Evolutionary conservation across 1,139 yeast genomes (phyloP), one percentile per base, ranked within the genome.

Genomic region (Hyphopichia khmerensis): DNA sequence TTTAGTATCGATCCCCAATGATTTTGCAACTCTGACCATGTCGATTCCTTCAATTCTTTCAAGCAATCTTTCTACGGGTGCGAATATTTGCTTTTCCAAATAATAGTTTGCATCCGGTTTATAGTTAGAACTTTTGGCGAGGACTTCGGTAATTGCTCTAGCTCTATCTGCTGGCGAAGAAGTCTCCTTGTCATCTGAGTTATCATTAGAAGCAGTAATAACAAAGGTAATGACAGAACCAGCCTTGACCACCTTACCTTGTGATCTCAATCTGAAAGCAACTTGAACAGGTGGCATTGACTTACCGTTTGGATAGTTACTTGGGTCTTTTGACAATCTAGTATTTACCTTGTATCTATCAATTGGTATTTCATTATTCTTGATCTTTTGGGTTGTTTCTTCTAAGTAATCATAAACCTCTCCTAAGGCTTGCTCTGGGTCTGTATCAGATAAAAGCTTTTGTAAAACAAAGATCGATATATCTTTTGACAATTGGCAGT

Each of bases 201-300:
- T 66, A 31, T 64, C 65, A 2, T 16, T 17, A n/a, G 42, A 39
- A 1, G 71, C 64, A 1, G 95, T 82, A 34, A 93, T 84, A 31
- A 93, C 87, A 67, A 77, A 95, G 0, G 96, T 87, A 42, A 95
- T 84, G 39, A 95, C 98, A 56, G 86, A 87, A 26, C 96, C 96
- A 2, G 95, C 93, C 50, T 84, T 84, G 44, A 95, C 79, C 34
- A 87, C 83, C 54, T 89, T 91, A 31, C 98, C 98, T 50, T 81
- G 82, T 10, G 77, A 79, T 50, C 87, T 73, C 62, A 89, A 74
- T 52, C 95, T 77, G 47, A 88, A 70, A 0, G 98, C 99, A 33
- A 90, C 97, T 60, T 86, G 95, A 13, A 95, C 96, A 27, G 91
- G 90, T 2, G 99, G 96, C 91, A 88, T 87, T 19, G 79, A 72